These are phyloP conservation scores for Capsicum baccatum DNA, from an alignment of 257 asterid species.

Conservation along the genomic window DNA sequence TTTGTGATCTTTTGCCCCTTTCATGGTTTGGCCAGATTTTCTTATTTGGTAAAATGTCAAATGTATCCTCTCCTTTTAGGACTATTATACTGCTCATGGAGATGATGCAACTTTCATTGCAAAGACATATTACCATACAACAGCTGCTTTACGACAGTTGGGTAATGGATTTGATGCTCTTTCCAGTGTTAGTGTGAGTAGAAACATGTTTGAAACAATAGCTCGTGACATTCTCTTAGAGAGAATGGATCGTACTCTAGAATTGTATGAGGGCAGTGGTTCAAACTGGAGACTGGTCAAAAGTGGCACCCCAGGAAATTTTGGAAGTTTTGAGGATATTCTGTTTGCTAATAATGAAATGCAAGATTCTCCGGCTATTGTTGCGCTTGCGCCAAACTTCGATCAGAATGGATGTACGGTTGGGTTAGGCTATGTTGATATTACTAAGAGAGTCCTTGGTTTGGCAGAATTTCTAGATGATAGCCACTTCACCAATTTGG, in stretches of 20 bases:
- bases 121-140: constrained; percentile 90
- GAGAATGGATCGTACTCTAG: constrained; percentile 87
- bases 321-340: constrained; percentile 88
- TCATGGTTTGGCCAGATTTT: not conserved
- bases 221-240: constrained; percentile 87
- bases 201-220: constrained; percentile 85
- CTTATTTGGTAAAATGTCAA: constrained; percentile 20
- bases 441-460: constrained; percentile 82
- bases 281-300: constrained; percentile 82
- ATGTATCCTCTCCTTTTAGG: constrained; percentile 47
- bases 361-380: constrained; percentile 90
- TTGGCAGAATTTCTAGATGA: constrained; percentile 92
- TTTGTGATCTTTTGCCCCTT: not conserved
- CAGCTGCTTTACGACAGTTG: constrained; percentile 86
- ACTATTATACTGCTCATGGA: constrained; percentile 89
- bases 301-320: constrained; percentile 91
- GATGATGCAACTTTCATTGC: constrained; percentile 88
- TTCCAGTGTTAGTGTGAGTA: constrained; percentile 85
- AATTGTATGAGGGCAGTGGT: constrained; percentile 85
- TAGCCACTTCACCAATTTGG: constrained; percentile 88
- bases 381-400: constrained; percentile 63
- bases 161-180: constrained; percentile 83
- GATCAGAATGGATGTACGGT: constrained; percentile 79
- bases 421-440: constrained; percentile 84
- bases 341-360: constrained; percentile 93